Percentiles rank a stretch among this genome's conserved stretches.
These are phyloP conservation scores for Coprinellus micaceus DNA, from an alignment of 768 basidiomycete species.

Conservation along the genomic window DNA sequence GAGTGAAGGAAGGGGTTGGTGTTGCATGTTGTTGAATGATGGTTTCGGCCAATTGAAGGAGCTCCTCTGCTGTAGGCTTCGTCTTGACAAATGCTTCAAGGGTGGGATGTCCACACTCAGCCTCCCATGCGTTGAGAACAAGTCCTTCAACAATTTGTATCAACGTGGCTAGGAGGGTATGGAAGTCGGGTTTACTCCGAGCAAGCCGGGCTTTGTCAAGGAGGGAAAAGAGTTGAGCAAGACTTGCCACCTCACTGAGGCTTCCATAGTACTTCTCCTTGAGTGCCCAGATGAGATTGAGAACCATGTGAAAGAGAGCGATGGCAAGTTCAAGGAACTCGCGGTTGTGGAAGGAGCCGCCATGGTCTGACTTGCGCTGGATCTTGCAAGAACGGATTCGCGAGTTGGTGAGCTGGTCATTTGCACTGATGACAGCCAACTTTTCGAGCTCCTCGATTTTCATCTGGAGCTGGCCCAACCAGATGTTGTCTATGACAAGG, in stretches of 20 bases:
- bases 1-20: background rate
- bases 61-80: background rate
- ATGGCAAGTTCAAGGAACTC: slow-evolving; percentile 23
- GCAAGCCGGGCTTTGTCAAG: slow-evolving; percentile 24
- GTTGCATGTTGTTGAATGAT: background rate
- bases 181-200: slow-evolving; percentile 26
- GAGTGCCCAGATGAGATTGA: slow-evolving; percentile 26
- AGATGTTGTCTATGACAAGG: slow-evolving; percentile 18
- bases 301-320: slow-evolving; percentile 26
- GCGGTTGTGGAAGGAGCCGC: slow-evolving; percentile 13
- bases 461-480: slow-evolving; percentile 18
- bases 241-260: slow-evolving; percentile 12
- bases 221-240: slow-evolving; percentile 21
- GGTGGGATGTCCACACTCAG: slow-evolving; percentile 5
- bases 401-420: slow-evolving; percentile 22
- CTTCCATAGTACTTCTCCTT: slow-evolving; percentile 22
- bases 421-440: slow-evolving; percentile 15
- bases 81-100: background rate
- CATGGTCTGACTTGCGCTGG: slow-evolving; percentile 8
- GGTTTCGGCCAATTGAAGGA: background rate
- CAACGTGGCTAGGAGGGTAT: slow-evolving; percentile 19
- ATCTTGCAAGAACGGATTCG: slow-evolving; percentile 16
- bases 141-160: slow-evolving; percentile 24
- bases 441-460: slow-evolving; percentile 6
- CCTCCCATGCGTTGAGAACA: slow-evolving; percentile 23